Percentiles rank a stretch among this genome's conserved stretches.
Evolutionary conservation across 805 yeast genomes (phyloP).

Genomic region (Ogataea populi-albae): DNA sequence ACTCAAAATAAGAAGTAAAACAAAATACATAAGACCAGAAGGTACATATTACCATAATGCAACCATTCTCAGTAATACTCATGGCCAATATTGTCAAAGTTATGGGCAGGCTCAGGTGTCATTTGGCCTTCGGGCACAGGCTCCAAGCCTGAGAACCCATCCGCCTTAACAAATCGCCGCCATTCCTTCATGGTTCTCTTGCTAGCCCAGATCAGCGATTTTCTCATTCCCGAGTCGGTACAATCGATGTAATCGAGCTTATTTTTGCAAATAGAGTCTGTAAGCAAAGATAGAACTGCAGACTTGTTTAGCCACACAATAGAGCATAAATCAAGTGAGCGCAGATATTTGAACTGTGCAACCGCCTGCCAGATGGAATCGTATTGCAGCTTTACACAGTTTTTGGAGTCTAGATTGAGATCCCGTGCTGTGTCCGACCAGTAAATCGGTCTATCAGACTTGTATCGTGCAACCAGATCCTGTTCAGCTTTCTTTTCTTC

Average conservation of each 20-base stretch:
- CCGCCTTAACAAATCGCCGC: conserved; percentile 19
- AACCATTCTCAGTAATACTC: conserved; percentile 17
- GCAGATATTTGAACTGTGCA: conserved; percentile 17
- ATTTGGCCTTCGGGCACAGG: conserved; percentile 1
- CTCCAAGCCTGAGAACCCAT: conserved; percentile 1
- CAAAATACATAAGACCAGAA: too few species aligned
- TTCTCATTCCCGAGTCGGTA: conserved; percentile 48
- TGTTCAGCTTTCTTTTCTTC: conserved; percentile 22
- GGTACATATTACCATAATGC: too few species aligned
- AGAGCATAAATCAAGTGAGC: conserved; percentile 27
- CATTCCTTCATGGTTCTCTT: conserved; percentile 23
- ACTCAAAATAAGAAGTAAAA: neutral
- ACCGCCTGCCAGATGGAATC: conserved; percentile 38
- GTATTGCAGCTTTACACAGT: conserved; percentile 44
- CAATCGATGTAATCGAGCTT: conserved; percentile 36
- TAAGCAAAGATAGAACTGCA: conserved; percentile 19
- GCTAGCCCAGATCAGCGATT: conserved; percentile 44
- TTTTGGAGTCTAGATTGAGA: conserved; percentile 28
- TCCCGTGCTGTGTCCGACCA: conserved; percentile 33
- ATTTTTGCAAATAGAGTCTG: conserved; percentile 14
- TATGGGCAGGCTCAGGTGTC: conserved; percentile 2
- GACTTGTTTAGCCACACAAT: conserved; percentile 35
- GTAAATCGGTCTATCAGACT: conserved; percentile 21
- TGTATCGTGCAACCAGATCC: conserved; percentile 9
- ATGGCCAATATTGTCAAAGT: conserved; percentile 16